Conservation (phyloP, 1,284 basidiomycete genomes). For the Ganoderma resinaceum region DNA sequence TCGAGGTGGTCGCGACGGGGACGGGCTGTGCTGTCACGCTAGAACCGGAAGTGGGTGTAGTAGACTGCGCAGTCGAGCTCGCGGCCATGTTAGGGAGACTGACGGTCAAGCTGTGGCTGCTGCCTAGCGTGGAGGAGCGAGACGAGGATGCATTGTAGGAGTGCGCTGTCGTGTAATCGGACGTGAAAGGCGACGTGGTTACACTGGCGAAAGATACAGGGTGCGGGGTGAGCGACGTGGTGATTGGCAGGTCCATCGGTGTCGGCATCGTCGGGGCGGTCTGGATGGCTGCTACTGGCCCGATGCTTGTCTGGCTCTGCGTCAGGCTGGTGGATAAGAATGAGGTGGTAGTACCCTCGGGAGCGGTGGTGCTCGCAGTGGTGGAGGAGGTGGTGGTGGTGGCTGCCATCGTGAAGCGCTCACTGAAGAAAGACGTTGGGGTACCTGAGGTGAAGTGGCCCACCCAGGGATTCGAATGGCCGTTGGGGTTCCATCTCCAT, state of each 20-base stretch:
- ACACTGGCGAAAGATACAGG: background rate
- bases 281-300: background rate
- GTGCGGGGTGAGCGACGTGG: no score
- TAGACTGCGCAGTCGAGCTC: background rate
- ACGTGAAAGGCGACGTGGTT: background rate
- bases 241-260: no score
- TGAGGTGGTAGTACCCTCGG: background rate
- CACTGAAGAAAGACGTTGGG: background rate
- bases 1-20: background rate
- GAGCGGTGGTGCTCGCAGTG: background rate
- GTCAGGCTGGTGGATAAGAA: no score
- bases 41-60: background rate
- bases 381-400: background rate
- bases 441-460: background rate
- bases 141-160: background rate
- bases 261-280: background rate
- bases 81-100: background rate
- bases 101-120: background rate
- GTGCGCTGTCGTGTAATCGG: background rate
- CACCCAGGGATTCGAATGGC: background rate
- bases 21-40: background rate
- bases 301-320: background rate
- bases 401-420: background rate
- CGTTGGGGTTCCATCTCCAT: background rate
- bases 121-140: background rate